phyloP scores from a whole-genome alignment of 2,329 filamentous ascomycete genomes.

The Pseudohalonectria lignicola region DNA sequence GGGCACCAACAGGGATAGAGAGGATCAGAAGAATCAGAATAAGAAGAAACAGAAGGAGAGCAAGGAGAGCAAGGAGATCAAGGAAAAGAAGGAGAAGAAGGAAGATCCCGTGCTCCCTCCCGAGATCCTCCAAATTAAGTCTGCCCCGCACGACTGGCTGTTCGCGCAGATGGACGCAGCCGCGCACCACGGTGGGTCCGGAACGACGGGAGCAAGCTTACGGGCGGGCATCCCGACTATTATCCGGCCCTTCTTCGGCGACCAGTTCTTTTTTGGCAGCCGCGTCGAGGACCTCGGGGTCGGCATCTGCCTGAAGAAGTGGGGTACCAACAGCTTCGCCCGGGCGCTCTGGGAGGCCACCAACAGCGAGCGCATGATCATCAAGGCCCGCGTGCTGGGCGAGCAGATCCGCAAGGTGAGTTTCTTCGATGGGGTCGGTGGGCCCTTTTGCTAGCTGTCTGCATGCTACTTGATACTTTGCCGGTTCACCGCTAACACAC shows the following conservation, averaged over 20 bases:
- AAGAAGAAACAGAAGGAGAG: neutral
- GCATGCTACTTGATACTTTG: too few relatives aligned
- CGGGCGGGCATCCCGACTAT: conserved; percentile 88
- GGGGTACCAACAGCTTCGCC: conserved; percentile 79
- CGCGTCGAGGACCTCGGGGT: conserved; percentile 90
- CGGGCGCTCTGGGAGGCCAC: conserved; percentile 86
- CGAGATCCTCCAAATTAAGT: conserved; percentile 80
- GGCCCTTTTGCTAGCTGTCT: too few relatives aligned
- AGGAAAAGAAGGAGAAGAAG: conserved; percentile 24
- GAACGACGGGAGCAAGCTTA: conserved; percentile 87
- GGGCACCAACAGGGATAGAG: neutral
- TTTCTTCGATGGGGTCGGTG: too few relatives aligned
- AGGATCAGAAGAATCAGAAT: neutral
- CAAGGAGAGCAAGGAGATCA: neutral
- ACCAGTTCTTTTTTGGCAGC: conserved; percentile 91
- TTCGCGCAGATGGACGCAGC: conserved; percentile 90
- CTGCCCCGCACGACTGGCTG: conserved; percentile 92
- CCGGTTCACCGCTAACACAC: too few relatives aligned
- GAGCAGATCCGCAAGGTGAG: conserved; percentile 78
- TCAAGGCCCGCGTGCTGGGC: conserved; percentile 71
- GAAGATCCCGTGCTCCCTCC: conserved; percentile 60
- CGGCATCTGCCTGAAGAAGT: conserved; percentile 77
- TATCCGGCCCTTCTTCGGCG: conserved; percentile 93
- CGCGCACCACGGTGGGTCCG: conserved; percentile 87
- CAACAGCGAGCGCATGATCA: conserved; percentile 82